Evolutionary conservation across 805 yeast genomes (phyloP).

Genomic region (Metschnikowia similis): DNA sequence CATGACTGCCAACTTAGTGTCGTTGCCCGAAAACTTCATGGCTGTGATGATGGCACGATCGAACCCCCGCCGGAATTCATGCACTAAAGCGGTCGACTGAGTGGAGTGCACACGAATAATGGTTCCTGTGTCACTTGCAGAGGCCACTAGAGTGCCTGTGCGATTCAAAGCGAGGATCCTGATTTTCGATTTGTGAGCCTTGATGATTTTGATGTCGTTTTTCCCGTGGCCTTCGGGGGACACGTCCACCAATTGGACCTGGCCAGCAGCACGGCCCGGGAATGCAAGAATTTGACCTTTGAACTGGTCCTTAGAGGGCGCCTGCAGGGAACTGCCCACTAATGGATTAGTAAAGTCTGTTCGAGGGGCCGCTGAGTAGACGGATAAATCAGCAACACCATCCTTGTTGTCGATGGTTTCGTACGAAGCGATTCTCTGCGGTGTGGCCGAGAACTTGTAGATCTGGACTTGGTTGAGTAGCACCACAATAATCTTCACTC

Average conservation of each 20-base stretch:
- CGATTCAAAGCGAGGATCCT: constrained; percentile 60
- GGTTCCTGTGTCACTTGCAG: constrained; percentile 82
- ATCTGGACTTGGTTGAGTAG: constrained; percentile 63
- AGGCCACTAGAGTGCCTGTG: constrained; percentile 66
- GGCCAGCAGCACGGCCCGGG: constrained; percentile 74
- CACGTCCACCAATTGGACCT: constrained; percentile 73
- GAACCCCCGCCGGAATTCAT: constrained; percentile 84
- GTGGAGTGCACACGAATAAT: constrained; percentile 71
- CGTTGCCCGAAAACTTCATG: constrained; percentile 78
- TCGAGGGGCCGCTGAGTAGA: constrained; percentile 15
- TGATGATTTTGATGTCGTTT: constrained; percentile 61
- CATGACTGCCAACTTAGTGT: constrained; percentile 72
- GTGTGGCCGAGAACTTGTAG: constrained; percentile 79
- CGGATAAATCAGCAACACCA: constrained; percentile 60
- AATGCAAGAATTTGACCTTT: constrained; percentile 60
- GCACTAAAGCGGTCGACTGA: constrained; percentile 61
- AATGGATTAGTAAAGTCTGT: constrained; percentile 8
- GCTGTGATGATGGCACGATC: constrained; percentile 81
- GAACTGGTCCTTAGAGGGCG: constrained; percentile 11
- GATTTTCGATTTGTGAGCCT: constrained; percentile 70
- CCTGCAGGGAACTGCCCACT: constrained; percentile 7
- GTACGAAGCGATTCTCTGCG: constrained; percentile 56
- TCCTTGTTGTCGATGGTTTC: constrained; percentile 61
- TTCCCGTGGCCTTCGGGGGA: constrained; percentile 61
- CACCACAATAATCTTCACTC: constrained; percentile 72